Evolutionary conservation across 106 monocot species (phyloP).

Genomic region (Xerophyta viscosa): DNA sequence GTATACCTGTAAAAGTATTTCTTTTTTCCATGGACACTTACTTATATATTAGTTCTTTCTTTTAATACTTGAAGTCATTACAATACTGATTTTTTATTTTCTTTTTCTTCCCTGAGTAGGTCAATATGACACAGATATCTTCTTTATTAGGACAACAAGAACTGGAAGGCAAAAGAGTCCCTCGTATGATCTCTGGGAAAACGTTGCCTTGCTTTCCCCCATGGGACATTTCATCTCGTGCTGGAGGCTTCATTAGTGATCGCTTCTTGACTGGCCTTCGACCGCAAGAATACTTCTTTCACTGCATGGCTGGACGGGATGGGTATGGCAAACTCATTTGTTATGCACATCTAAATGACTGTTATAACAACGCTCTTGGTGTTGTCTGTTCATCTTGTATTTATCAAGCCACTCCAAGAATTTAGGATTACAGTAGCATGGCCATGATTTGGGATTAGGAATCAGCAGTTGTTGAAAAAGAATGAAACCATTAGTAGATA

Average conservation of each 20-base stretch:
- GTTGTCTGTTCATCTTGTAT: no score
- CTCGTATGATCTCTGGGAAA: conserved; percentile 93
- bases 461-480: no score
- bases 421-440: no score
- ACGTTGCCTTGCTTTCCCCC: conserved; percentile 94
- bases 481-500: no score
- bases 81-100: not conserved
- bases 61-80: no score
- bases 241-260: conserved; percentile 91
- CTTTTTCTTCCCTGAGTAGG: conserved; percentile 31
- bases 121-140: conserved; percentile 94
- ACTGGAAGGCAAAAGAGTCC: conserved; percentile 92
- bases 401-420: no score
- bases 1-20: no score
- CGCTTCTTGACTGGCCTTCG: conserved; percentile 93
- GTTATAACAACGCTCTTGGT: no score
- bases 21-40: no score
- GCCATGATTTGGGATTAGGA: no score
- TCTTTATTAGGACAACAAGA: conserved; percentile 96
- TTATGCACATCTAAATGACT: no score
- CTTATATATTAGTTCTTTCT: no score
- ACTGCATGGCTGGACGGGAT: conserved; percentile 99
- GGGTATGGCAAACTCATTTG: conserved; percentile 39
- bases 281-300: conserved; percentile 97
- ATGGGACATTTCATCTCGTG: conserved; percentile 77